Conservation (phyloP, 108 stramenopile genomes). For the Schizochytrium sp. region DNA sequence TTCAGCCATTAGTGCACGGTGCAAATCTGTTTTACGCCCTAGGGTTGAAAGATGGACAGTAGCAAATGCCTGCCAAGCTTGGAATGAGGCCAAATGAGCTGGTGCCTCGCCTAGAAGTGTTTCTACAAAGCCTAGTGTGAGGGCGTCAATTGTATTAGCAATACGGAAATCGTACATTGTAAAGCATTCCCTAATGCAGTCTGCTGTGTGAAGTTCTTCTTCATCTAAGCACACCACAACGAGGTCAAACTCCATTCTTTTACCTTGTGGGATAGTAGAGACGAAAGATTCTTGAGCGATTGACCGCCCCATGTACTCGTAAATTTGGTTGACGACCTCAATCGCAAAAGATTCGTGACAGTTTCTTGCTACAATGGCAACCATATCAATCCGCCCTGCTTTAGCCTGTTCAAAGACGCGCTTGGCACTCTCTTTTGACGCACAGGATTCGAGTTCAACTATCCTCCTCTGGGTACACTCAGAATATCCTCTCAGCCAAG, state of each 20-base stretch:
- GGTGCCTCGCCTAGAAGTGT: not conserved
- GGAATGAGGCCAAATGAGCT: not conserved
- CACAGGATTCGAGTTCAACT: not conserved
- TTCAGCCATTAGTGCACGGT: not conserved
- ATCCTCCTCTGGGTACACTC: not conserved
- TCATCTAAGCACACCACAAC: not conserved
- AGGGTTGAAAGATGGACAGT: slow-evolving; percentile 15
- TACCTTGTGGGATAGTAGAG: not conserved
- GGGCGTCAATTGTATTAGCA: not conserved
- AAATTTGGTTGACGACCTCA: not conserved
- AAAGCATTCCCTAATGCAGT: not conserved
- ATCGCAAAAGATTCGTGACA: not conserved
- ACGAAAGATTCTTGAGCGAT: too few species aligned
- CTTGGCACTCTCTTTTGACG: not conserved
- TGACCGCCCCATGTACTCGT: too few species aligned
- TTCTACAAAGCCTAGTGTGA: not conserved
- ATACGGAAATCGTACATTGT: not conserved
- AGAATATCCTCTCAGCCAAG: not conserved
- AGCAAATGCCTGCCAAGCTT: not conserved
- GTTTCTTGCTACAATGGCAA: not conserved
- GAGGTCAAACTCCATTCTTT: not conserved
- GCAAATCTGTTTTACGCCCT: not conserved
- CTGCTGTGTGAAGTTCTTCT: not conserved
- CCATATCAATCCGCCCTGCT: not conserved
- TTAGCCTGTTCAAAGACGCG: not conserved